Base-by-base conservation (phyloP, 1,284 basidiomycete genomes). In the Leccinum ponderosum region DNA sequence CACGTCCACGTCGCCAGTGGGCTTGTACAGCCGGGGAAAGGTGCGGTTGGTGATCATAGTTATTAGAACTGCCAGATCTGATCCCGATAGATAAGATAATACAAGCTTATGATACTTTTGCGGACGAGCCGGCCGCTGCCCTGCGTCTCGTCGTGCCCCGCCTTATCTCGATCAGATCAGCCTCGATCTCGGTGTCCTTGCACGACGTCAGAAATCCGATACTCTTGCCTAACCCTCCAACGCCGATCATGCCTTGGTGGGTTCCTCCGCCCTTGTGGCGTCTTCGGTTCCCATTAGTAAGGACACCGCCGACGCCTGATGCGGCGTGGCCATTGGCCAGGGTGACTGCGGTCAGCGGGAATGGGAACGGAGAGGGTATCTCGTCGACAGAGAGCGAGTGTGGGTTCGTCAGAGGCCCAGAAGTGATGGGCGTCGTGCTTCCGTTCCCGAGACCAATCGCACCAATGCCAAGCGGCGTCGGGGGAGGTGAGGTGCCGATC, bases 321-420 rank as follows among this genome's bases (percentile, higher is more conserved):
- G 69, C 62, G 6, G 57, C 47, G 25, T 69, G 67, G 60, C 68
- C 73, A 62, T 70, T 75, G 25, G 68, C 65, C 57, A 75, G 72
- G 14, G 68, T 64, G 48, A 72, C 74, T 15, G 83, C 79, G 3
- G 87, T 89, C 20, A 93, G 81, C 3, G 91, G 85, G 15, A 93
- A 79, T 0, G 90, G 89, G 77, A 92, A 93, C 3, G 89, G 89
- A 0, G 91, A 92, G 1, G 90, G 88, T 27, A 93, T 82, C 69
- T 93, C 91, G 66, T 93, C 91, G 47, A 93, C 87, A 3, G 87
- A 82, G 53, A 93, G 83, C 1, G 90, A 92, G 69, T 91, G 87
- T 4, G 90, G 91, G 69, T 91, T 92, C 14, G 83, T 81, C 69
- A 91, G 81, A 0, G 87, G 86, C 0, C 87, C 87, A 2, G 84